A percentile compares a stretch with the other conserved stretches of the same genome.
Evolutionary conservation across 2,329 filamentous ascomycete genomes (phyloP).

Genomic region (Thielaviopsis punctulata): DNA sequence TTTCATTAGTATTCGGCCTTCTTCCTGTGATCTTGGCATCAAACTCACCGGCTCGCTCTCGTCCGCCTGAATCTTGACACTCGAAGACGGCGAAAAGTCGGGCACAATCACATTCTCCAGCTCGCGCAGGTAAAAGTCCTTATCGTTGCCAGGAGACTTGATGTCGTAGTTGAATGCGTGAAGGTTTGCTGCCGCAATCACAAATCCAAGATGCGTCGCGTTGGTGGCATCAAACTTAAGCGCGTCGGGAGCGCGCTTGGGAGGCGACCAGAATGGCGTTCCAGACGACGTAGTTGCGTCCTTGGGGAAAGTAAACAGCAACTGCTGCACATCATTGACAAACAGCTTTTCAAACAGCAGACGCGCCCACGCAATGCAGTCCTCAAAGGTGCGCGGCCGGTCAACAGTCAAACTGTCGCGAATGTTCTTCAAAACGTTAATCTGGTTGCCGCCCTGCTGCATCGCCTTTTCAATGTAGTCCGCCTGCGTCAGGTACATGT

Average conservation of each 20-base stretch:
- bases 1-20: too few species aligned
- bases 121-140: constrained; percentile 58
- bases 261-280: constrained; percentile 92
- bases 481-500: constrained; percentile 79
- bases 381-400: constrained; percentile 81
- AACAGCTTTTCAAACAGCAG: constrained; percentile 91
- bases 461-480: constrained; percentile 76
- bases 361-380: constrained; percentile 92
- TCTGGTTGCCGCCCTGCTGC: constrained; percentile 89
- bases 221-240: constrained; percentile 78
- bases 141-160: constrained; percentile 58
- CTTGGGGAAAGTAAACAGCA: constrained; percentile 94
- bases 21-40: too few species aligned
- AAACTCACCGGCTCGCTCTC: constrained; percentile 67
- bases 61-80: constrained; percentile 90
- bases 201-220: constrained; percentile 71
- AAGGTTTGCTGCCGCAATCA: constrained; percentile 76
- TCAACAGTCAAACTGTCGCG: constrained; percentile 82
- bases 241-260: constrained; percentile 86
- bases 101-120: constrained; percentile 88
- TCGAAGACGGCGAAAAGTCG: constrained; percentile 78
- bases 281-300: constrained; percentile 78
- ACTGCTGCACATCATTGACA: constrained; percentile 88
- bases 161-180: constrained; percentile 98
- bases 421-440: constrained; percentile 78